Conservation (phyloP, 352 stramenopile genomes). For the Phytopythium vexans region DNA sequence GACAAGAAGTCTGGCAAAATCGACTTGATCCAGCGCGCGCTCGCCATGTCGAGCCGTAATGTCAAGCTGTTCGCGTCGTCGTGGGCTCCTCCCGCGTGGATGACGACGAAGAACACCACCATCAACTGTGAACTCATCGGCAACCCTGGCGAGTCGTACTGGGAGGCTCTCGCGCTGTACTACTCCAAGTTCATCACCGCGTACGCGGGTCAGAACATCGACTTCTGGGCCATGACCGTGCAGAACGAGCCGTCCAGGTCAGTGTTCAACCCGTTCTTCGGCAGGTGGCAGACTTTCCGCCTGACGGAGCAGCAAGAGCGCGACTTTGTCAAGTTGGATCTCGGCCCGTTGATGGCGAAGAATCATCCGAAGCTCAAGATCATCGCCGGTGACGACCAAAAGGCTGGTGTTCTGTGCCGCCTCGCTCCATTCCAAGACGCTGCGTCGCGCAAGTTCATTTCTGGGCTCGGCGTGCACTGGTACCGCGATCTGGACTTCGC, state of each 20-base stretch:
- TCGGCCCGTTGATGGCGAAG: slow-evolving; percentile 55
- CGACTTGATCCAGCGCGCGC: slow-evolving; percentile 56
- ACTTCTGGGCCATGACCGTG: slow-evolving; percentile 78
- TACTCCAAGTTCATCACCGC: slow-evolving; percentile 85
- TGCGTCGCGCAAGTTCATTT: slow-evolving; percentile 65
- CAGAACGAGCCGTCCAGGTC: slow-evolving; percentile 81
- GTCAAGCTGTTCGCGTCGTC: slow-evolving; percentile 75
- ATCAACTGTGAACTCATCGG: slow-evolving; percentile 60
- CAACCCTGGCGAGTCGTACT: slow-evolving; percentile 49
- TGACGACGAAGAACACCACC: slow-evolving; percentile 72
- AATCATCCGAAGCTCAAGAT: slow-evolving; percentile 82
- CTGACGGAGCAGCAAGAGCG: slow-evolving; percentile 35
- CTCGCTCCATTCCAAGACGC: slow-evolving; percentile 37
- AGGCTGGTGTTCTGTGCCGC: slow-evolving; percentile 44
- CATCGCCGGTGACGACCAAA: slow-evolving; percentile 84
- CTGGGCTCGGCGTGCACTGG: slow-evolving; percentile 86
- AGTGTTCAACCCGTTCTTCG: slow-evolving; percentile 35
- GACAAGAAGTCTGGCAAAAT: slow-evolving; percentile 80
- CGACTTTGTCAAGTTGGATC: slow-evolving; percentile 71
- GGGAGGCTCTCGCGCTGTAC: slow-evolving; percentile 78
- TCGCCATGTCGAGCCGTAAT: slow-evolving; percentile 32
- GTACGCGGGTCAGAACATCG: slow-evolving; percentile 69
- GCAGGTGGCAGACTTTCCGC: slow-evolving; percentile 57
- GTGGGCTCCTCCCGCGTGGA: slow-evolving; percentile 85
- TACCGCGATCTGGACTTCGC: slow-evolving; percentile 73